A percentile compares a stretch with the other conserved stretches of the same genome.
phyloP scores from a whole-genome alignment of 495 filamentous ascomycete species.

The Penicillium roqueforti region DNA sequence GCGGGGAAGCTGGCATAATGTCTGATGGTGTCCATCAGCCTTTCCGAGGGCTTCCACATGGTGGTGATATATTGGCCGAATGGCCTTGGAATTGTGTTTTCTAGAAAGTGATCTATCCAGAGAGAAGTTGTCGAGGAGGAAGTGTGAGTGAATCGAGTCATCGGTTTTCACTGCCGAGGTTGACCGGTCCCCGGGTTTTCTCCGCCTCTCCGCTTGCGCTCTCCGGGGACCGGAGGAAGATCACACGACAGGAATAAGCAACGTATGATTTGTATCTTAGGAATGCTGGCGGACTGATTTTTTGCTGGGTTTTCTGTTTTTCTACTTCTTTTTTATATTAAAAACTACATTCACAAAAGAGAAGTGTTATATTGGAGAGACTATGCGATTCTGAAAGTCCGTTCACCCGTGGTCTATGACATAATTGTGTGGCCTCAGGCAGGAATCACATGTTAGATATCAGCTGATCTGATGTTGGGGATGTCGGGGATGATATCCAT shows the following conservation, averaged over 20 bases:
- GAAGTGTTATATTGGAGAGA: background rate
- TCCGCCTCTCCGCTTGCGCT: constrained; percentile 15
- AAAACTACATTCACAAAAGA: no score
- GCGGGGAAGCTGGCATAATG: constrained; percentile 97
- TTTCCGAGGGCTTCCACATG: constrained; percentile 88
- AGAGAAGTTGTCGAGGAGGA: constrained; percentile 11
- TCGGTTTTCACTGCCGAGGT: constrained; percentile 28
- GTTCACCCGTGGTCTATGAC: background rate
- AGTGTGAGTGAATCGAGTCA: constrained; percentile 6
- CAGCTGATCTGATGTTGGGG: no score
- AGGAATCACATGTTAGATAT: no score
- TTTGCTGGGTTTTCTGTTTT: no score
- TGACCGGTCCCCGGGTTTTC: constrained; percentile 12
- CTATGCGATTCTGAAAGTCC: background rate
- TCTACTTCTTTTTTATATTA: no score
- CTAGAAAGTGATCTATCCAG: constrained; percentile 5
- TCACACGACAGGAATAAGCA: constrained; percentile 6
- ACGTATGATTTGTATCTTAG: background rate
- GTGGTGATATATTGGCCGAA: constrained; percentile 33
- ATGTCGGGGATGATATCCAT: no score
- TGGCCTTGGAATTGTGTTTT: no score
- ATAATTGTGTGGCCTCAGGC: background rate
- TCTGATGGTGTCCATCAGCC: constrained; percentile 96
- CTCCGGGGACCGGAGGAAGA: constrained; percentile 23
- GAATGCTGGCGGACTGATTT: no score